These are phyloP conservation scores for Dissophora ornata DNA, from an alignment of 192 early-diverging fungal species.

Conservation along the genomic window DNA sequence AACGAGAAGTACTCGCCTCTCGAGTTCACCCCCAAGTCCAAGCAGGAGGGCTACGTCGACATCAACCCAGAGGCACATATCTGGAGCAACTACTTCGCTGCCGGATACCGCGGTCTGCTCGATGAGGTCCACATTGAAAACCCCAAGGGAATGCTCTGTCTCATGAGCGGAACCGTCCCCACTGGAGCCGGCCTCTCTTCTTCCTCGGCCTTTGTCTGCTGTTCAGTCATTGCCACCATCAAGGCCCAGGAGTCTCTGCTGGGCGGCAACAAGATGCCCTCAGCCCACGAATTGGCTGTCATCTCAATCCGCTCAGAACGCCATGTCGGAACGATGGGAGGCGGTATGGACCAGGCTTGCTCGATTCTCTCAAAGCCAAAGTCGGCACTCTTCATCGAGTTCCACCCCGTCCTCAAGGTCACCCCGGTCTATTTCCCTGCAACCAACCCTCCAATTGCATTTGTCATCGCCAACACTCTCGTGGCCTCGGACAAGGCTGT, in stretches of 20 bases:
- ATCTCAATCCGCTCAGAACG: constrained; percentile 86
- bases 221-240: constrained; percentile 75
- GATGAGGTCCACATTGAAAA: constrained; percentile 58
- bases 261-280: constrained; percentile 17
- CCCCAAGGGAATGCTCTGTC: constrained; percentile 70
- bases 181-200: constrained; percentile 86
- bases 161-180: constrained; percentile 87
- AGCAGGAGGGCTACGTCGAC: constrained; percentile 67
- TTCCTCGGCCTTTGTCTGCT: constrained; percentile 88
- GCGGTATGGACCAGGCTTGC: constrained; percentile 93
- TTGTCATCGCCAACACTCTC: constrained; percentile 92
- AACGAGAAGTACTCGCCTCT: constrained; percentile 63
- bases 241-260: constrained; percentile 60
- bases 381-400: constrained; percentile 83
- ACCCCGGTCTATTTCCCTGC: constrained; percentile 74
- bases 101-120: constrained; percentile 83
- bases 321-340: constrained; percentile 79
- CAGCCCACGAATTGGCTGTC: constrained; percentile 67
- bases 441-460: constrained; percentile 65
- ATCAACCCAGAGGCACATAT: constrained; percentile 71
- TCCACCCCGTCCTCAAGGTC: constrained; percentile 75
- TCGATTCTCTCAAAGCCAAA: constrained; percentile 81
- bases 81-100: constrained; percentile 95
- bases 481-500: constrained; percentile 88
- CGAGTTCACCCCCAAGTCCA: constrained; percentile 54